Conservation (phyloP, 1,139 yeast species). For the Geotrichum klebahnii region DNA sequence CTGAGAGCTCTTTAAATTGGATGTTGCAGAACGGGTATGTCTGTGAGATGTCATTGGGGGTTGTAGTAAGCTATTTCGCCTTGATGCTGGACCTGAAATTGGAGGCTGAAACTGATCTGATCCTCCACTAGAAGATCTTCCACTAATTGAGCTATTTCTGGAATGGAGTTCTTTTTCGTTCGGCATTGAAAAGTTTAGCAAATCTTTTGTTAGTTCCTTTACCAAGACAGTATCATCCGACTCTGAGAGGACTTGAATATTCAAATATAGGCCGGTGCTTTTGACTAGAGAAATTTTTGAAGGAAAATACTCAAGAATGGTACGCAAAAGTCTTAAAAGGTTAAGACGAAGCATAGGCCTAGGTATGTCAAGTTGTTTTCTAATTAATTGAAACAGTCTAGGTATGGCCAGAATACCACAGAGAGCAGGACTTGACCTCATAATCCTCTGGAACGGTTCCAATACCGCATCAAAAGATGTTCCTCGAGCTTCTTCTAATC, state of each 20-base stretch:
- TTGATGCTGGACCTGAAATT: not conserved
- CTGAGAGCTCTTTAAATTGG: not conserved
- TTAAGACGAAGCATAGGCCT: constrained; percentile 28
- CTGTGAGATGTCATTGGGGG: constrained; percentile 2
- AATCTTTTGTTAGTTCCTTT: constrained; percentile 18
- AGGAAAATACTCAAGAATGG: constrained; percentile 17
- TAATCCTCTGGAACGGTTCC: constrained; percentile 28
- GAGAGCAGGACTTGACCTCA: constrained; percentile 26
- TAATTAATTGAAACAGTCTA: constrained; percentile 23
- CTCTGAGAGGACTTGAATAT: constrained; percentile 1
- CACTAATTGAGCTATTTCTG: not conserved
- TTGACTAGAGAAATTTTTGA: constrained; percentile 9
- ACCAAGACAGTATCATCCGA: constrained; percentile 19
- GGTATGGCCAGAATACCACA: constrained; percentile 24
- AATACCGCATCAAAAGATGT: constrained; percentile 28
- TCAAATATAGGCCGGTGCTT: constrained; percentile 9
- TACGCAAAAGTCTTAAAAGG: constrained; percentile 26
- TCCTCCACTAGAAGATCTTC: not conserved
- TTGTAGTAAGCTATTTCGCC: constrained; percentile 10
- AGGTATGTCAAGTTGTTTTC: constrained; percentile 24
- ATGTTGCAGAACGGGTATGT: constrained; percentile 1
- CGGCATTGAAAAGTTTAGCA: constrained; percentile 11
- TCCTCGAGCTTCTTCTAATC: constrained; percentile 26
- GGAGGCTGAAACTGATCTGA: not conserved
- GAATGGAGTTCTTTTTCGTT: not conserved